Conservation (phyloP, 2,329 filamentous ascomycete genomes). For the Tolypocladium amazonense region DNA sequence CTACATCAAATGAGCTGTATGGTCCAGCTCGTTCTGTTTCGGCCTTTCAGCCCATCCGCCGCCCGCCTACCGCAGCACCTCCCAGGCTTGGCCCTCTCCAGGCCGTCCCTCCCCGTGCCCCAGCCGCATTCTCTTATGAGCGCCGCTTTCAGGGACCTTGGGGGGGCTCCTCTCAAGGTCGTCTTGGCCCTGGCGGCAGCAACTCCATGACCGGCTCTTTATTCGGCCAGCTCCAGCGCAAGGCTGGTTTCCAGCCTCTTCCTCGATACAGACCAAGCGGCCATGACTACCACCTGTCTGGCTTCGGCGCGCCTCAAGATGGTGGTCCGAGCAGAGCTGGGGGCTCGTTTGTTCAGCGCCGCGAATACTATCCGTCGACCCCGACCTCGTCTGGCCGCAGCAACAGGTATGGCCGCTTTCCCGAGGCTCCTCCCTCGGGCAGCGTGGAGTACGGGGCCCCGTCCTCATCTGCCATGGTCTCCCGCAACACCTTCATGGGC, state of each 20-base stretch:
- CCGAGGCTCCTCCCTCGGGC: slow-evolving; percentile 10
- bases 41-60: slow-evolving; percentile 12
- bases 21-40: slow-evolving; percentile 12
- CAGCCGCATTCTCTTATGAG: slow-evolving; percentile 14
- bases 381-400: slow-evolving; percentile 13
- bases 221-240: slow-evolving; percentile 4
- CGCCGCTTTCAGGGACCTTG: slow-evolving; percentile 11
- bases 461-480: slow-evolving; percentile 8
- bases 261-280: slow-evolving; percentile 19
- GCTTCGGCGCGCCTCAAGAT: slow-evolving; percentile 9
- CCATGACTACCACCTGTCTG: slow-evolving; percentile 16
- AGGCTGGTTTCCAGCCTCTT: slow-evolving; percentile 2
- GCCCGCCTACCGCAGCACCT: slow-evolving; percentile 10
- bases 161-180: slow-evolving; percentile 10
- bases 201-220: slow-evolving; percentile 2
- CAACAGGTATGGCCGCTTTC: slow-evolving; percentile 18
- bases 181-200: background rate
- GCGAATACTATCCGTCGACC: slow-evolving; percentile 17
- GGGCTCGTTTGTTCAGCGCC: slow-evolving; percentile 11
- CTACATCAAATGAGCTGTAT: background rate
- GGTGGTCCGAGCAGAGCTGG: slow-evolving; percentile 9
- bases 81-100: slow-evolving; percentile 20
- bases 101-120: slow-evolving; percentile 15
- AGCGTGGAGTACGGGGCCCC: slow-evolving; percentile 6
- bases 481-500: slow-evolving; percentile 8